Conservation (phyloP, 2,329 filamentous ascomycete species). For the Grosmannia serpens region DNA sequence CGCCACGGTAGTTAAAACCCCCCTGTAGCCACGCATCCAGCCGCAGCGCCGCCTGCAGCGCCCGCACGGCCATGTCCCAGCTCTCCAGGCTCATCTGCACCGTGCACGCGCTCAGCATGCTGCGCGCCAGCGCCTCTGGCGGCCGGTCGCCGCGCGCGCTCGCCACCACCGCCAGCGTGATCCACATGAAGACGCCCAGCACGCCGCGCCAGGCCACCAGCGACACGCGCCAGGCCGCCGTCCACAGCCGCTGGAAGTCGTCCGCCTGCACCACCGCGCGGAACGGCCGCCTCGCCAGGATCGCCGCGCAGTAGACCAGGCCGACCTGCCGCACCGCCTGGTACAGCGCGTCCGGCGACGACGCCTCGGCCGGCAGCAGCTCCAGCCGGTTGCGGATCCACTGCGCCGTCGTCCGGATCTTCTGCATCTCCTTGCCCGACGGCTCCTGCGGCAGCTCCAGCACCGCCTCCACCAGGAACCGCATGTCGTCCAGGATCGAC, state of each 20-base stretch:
- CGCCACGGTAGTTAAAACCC: too few species aligned
- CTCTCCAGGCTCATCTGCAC: slow-evolving; percentile 34
- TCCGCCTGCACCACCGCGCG: slow-evolving; percentile 24
- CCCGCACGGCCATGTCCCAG: background rate
- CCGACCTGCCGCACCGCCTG: slow-evolving; percentile 33
- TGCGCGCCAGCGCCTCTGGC: slow-evolving; percentile 34
- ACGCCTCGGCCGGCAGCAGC: slow-evolving; percentile 14
- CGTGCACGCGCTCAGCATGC: slow-evolving; percentile 29
- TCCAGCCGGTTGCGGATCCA: slow-evolving; percentile 29
- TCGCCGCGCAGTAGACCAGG: slow-evolving; percentile 35
- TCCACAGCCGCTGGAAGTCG: slow-evolving; percentile 34
- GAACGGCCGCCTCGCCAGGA: slow-evolving; percentile 30
- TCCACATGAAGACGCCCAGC: slow-evolving; percentile 38
- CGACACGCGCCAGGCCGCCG: slow-evolving; percentile 33
- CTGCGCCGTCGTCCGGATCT: slow-evolving; percentile 25
- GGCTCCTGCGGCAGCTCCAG: slow-evolving; percentile 25
- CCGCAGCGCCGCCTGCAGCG: background rate
- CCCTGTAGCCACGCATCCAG: background rate
- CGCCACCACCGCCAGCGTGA: slow-evolving; percentile 28
- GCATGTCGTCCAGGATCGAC: slow-evolving; percentile 39
- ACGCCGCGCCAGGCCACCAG: slow-evolving; percentile 33
- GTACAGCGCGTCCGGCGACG: slow-evolving; percentile 23
- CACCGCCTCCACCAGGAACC: slow-evolving; percentile 32
- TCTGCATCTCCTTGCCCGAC: slow-evolving; percentile 24
- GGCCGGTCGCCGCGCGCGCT: slow-evolving; percentile 23